Conservation (phyloP, 495 filamentous ascomycete genomes). For the Aspergillus steynii region DNA sequence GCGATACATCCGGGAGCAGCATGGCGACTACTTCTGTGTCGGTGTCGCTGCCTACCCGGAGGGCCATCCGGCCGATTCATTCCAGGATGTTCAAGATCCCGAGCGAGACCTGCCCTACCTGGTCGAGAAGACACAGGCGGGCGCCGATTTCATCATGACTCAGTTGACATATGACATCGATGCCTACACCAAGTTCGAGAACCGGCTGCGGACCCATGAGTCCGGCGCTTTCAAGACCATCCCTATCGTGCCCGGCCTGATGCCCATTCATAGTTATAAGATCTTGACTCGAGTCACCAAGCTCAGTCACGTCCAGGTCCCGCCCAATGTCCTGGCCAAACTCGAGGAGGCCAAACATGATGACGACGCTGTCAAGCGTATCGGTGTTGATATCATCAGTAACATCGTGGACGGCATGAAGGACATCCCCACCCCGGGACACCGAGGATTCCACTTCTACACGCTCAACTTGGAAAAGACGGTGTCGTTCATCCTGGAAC, state of each 20-base stretch:
- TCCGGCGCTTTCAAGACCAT: slow-evolving; percentile 86
- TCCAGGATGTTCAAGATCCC: slow-evolving; percentile 75
- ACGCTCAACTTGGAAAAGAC: slow-evolving; percentile 96
- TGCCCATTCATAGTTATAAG: slow-evolving; percentile 97
- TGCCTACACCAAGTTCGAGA: slow-evolving; percentile 79
- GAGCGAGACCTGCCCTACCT: slow-evolving; percentile 84
- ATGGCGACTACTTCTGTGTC: slow-evolving; percentile 96
- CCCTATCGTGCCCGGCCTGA: slow-evolving; percentile 89
- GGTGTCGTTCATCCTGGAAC: slow-evolving; percentile 87
- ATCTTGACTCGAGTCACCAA: slow-evolving; percentile 95
- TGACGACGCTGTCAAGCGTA: slow-evolving; percentile 80
- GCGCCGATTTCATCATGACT: slow-evolving; percentile 99
- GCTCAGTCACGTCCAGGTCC: slow-evolving; percentile 83
- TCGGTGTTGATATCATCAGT: slow-evolving; percentile 53
- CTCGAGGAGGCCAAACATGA: slow-evolving; percentile 82
- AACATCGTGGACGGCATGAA: slow-evolving; percentile 57
- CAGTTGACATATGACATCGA: slow-evolving; percentile 92
- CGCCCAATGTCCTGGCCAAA: slow-evolving; percentile 63
- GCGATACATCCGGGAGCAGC: slow-evolving; percentile 76
- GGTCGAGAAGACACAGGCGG: slow-evolving; percentile 86
- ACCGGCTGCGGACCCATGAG: slow-evolving; percentile 72
- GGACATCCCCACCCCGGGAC: slow-evolving; percentile 55
- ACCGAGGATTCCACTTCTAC: slow-evolving; percentile 93
- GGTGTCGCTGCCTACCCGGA: slow-evolving; percentile 95
- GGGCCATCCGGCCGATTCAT: slow-evolving; percentile 89